Conservation (phyloP, 768 basidiomycete species). For the Imleria badia region DNA sequence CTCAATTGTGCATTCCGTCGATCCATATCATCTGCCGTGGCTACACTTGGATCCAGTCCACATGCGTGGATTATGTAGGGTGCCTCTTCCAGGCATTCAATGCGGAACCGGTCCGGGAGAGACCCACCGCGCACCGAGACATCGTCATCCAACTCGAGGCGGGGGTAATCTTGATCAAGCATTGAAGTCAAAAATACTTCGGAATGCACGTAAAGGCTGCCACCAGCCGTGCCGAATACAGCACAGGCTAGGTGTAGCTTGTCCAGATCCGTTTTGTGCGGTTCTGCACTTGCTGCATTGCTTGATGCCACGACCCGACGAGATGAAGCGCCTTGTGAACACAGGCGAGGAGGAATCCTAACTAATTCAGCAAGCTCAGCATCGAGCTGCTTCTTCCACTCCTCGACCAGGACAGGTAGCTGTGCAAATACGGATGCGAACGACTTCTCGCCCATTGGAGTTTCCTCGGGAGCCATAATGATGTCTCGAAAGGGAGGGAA, state of each 20-base stretch:
- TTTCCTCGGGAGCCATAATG: not conserved
- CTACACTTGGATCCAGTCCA: slow-evolving; percentile 1
- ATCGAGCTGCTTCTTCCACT: slow-evolving; percentile 7
- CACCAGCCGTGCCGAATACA: not conserved
- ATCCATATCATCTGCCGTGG: slow-evolving; percentile 5
- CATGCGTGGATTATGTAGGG: slow-evolving; percentile 2
- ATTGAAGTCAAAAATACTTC: not conserved
- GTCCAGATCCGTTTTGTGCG: not conserved
- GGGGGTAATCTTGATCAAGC: not conserved
- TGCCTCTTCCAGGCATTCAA: not conserved
- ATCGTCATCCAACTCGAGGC: not conserved
- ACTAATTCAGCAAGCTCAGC: not conserved
- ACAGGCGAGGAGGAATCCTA: not conserved
- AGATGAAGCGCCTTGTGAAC: not conserved
- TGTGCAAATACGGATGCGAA: slow-evolving; percentile 5
- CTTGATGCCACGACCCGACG: no score
- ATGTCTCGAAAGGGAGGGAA: slow-evolving; percentile 5
- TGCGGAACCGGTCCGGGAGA: not conserved
- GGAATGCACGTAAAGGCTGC: not conserved
- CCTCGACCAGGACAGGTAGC: not conserved
- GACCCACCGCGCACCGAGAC: not conserved
- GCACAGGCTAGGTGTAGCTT: slow-evolving; percentile 6
- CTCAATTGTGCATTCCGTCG: slow-evolving; percentile 2
- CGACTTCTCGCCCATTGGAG: not conserved
- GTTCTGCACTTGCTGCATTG: no score